Evolutionary conservation across 2,329 filamentous ascomycete species (phyloP).

Genomic region (Cladobotryum protrusum): DNA sequence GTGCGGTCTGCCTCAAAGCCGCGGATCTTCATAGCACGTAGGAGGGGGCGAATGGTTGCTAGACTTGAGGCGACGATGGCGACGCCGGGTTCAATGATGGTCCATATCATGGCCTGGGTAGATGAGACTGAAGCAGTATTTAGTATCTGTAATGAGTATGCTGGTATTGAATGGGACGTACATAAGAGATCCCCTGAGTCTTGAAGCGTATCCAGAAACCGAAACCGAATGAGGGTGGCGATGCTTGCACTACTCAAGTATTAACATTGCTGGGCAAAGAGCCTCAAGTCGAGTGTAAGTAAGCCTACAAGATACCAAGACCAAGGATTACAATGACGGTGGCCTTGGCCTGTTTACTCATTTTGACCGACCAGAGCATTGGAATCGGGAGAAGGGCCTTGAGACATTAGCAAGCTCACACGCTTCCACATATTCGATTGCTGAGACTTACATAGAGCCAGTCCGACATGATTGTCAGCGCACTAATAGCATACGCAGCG

Average conservation of each 20-base stretch:
- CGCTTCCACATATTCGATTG: background rate
- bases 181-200: constrained; percentile 42
- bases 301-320: constrained; percentile 42
- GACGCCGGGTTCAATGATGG: constrained; percentile 49
- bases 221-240: constrained; percentile 47
- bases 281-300: background rate
- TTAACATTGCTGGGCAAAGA: too few species aligned
- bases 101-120: constrained; percentile 51
- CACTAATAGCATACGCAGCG: constrained; percentile 46
- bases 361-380: constrained; percentile 50
- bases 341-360: constrained; percentile 45
- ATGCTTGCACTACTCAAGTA: constrained; percentile 39
- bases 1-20: constrained; percentile 35
- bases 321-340: constrained; percentile 45
- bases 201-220: constrained; percentile 40
- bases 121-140: constrained; percentile 32
- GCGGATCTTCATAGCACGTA: constrained; percentile 40
- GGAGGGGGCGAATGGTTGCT: constrained; percentile 48
- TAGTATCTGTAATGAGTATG: constrained; percentile 12
- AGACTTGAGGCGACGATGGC: constrained; percentile 49
- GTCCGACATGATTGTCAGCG: constrained; percentile 47
- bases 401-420: background rate
- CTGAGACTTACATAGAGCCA: constrained; percentile 41
- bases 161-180: constrained; percentile 22
- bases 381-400: constrained; percentile 46